phyloP scores from a whole-genome alignment of 768 basidiomycete species.

The Tricholoma bakamatsutake region DNA sequence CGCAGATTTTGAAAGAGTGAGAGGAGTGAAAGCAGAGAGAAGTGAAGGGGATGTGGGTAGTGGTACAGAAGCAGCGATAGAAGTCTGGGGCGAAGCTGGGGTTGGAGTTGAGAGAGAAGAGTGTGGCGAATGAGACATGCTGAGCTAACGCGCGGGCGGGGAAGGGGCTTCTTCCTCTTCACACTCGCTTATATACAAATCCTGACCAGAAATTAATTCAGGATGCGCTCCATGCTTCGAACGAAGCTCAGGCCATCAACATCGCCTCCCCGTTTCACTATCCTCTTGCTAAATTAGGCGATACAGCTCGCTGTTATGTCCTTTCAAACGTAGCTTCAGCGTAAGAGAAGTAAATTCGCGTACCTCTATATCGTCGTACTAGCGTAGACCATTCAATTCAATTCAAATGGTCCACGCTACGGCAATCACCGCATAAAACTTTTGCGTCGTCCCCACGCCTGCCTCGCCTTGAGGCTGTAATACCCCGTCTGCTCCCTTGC shows the following conservation, averaged over 20 bases:
- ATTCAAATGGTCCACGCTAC: background rate
- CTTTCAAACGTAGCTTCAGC: background rate
- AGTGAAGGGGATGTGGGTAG: slow-evolving; percentile 5
- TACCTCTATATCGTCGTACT: background rate
- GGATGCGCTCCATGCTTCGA: background rate
- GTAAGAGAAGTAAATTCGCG: background rate
- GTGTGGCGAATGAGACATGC: slow-evolving; percentile 9
- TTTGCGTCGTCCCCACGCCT: background rate
- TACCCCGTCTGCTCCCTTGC: background rate
- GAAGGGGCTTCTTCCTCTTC: background rate
- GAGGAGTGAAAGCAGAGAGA: background rate
- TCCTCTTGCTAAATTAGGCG: background rate
- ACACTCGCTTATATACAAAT: background rate
- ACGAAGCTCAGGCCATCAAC: background rate
- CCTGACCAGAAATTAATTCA: background rate
- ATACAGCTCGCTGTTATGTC: background rate
- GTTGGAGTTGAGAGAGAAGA: slow-evolving; percentile 10
- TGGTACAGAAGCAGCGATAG: slow-evolving; percentile 1
- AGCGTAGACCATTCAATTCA: background rate
- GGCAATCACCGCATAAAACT: background rate
- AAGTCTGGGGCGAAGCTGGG: background rate
- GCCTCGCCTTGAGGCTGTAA: background rate
- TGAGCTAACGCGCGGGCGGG: background rate
- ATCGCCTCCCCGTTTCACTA: background rate
- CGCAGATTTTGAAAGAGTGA: background rate